Evolutionary conservation across 371 early-diverging fungal species (phyloP), one percentile per base, ranked within the genome.

Genomic region (Conidiobolus incongruus): DNA sequence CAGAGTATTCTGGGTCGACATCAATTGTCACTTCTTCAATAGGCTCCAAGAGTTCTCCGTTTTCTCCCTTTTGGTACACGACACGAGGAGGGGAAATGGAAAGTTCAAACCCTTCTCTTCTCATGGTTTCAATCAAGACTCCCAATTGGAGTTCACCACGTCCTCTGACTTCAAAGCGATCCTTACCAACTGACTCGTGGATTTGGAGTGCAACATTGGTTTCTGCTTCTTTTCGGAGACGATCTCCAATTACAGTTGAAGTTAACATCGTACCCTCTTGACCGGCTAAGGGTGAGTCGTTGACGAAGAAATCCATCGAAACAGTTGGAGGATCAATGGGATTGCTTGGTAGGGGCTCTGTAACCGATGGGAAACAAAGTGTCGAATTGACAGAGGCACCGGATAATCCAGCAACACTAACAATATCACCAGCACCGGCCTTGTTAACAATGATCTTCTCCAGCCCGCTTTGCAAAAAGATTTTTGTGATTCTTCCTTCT

Each of bases 381-480:
- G 83, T 82, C 43, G 75, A 65, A 56, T 81, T 82, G 50, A 82
- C 77, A 39, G 65, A 63, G 2, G 77, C 68, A 10, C 61, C 65
- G 15, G 70, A 63, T 35, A 82, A 49, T 19, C 83, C 83, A 28
- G 78, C 70, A 19, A 82, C 45, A 3, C 75, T 65, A 5, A 82
- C 70, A 54, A 82, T 72, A 46, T 82, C 83, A 22, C 83, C 83
- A n/a, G 83, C 83, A 29, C 69, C 76, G n/a, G 80, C 83, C 45
- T 63, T 62, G 10, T 62, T 68, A 24, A 76, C 70, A 38, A 73
- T 58, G 26, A 70, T 54, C 57, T 75, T 71, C 46, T 76, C 70
- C 40, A 81, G 52, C 17, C 83, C 83, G 13, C 63, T 58, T 35
- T 70, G 62, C 35, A 75, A 54, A 44, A 82, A 68, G 41, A 82